Conservation (phyloP, 176 grass and related monocot genomes). For the Puya raimondii region DNA sequence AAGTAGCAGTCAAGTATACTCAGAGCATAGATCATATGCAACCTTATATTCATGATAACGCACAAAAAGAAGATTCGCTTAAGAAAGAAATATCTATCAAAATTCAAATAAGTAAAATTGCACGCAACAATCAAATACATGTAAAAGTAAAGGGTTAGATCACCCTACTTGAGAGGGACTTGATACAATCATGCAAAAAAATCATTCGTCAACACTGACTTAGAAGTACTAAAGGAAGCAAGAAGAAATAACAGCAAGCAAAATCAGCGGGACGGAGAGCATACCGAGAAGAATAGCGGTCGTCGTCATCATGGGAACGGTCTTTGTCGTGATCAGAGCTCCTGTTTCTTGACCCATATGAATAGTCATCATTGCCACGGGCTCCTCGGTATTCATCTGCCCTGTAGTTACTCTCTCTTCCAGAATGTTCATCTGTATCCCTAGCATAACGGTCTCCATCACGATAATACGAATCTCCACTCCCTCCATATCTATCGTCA, state of each 20-base stretch:
- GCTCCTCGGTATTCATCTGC: conserved; percentile 71
- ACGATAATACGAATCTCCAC: conserved; percentile 55
- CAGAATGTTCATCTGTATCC: conserved; percentile 63
- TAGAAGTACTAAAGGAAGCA: too few relatives aligned
- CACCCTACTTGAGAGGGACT: too few relatives aligned
- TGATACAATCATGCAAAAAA: too few relatives aligned
- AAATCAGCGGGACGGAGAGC: background rate
- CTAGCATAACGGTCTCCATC: conserved; percentile 76
- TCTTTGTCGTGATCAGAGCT: conserved; percentile 54
- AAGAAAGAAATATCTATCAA: background rate
- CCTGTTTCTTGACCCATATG: conserved; percentile 51
- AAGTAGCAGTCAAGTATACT: conserved; percentile 14
- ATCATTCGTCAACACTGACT: too few relatives aligned
- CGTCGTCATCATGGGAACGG: conserved; percentile 64
- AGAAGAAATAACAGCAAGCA: background rate
- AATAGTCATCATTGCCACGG: conserved; percentile 59
- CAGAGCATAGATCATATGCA: background rate
- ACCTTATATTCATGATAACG: background rate
- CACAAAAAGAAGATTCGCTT: background rate
- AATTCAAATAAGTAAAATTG: too few relatives aligned
- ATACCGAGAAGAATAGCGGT: conserved; percentile 53
- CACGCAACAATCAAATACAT: too few relatives aligned
- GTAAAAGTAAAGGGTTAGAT: too few relatives aligned
- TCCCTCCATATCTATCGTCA: conserved; percentile 58
- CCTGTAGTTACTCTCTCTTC: conserved; percentile 38